Conservation (phyloP, 306 rosid genomes). For the Quercus bicolor region DNA sequence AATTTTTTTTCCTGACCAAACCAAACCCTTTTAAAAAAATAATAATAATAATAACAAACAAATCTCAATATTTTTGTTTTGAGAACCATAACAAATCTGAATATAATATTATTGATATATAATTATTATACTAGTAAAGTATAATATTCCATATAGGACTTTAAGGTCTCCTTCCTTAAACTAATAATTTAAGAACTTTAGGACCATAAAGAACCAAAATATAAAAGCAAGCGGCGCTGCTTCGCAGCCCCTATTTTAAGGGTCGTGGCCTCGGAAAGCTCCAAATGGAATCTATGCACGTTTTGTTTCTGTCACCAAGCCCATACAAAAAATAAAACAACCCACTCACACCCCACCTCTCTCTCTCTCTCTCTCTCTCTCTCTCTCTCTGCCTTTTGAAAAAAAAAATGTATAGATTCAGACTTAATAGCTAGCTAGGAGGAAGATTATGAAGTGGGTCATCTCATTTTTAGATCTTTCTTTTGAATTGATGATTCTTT, state of each 20-base stretch:
- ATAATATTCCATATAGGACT: constrained; percentile 2
- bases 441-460: background rate
- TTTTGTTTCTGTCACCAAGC: constrained; percentile 35
- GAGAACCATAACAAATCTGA: background rate
- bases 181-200: constrained; percentile 30
- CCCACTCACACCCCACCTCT: background rate
- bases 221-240: constrained; percentile 57
- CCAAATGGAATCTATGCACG: constrained; percentile 56
- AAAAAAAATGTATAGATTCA: background rate
- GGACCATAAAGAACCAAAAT: constrained; percentile 46
- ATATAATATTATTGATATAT: background rate
- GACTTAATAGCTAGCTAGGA: background rate
- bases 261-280: constrained; percentile 59
- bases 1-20: constrained; percentile 24
- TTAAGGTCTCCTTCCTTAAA: constrained; percentile 24
- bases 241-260: constrained; percentile 46
- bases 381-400: background rate
- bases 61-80: background rate
- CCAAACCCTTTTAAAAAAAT: constrained; percentile 11
- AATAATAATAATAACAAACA: background rate
- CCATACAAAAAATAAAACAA: background rate
- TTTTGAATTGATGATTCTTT: background rate
- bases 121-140: background rate
- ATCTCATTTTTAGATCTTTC: background rate
- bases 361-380: background rate